Evolutionary conservation across 169 alveolate species (phyloP).

Genomic region (Cyclospora cayetanensis): DNA sequence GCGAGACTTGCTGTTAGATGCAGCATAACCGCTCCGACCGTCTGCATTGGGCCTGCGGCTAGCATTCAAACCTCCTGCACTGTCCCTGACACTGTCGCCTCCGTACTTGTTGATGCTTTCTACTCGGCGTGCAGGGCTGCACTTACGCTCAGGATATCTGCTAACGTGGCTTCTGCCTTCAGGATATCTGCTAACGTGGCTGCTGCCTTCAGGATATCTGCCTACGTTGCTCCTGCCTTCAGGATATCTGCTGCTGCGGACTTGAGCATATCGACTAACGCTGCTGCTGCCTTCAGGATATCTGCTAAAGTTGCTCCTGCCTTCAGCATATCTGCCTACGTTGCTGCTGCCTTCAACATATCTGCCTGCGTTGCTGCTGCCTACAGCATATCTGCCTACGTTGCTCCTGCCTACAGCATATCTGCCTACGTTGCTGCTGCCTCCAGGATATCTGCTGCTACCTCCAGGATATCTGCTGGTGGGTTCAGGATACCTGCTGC

Average conservation of each 20-base stretch:
- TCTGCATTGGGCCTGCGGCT: neutral
- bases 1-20: neutral
- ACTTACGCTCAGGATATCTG: neutral
- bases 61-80: neutral
- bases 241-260: neutral
- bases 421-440: neutral
- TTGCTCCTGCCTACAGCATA: neutral
- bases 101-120: conserved; percentile 27
- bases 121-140: neutral
- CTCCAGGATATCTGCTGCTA: too few relatives aligned
- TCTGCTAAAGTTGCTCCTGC: neutral
- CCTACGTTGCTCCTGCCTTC: neutral
- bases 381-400: neutral
- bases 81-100: neutral
- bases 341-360: neutral
- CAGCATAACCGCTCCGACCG: neutral
- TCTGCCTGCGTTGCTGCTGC: neutral
- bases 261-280: neutral
- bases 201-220: neutral
- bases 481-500: too few relatives aligned
- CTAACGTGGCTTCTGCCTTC: neutral
- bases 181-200: neutral
- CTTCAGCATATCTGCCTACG: neutral
- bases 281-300: neutral
- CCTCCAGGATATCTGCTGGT: too few relatives aligned